Evolutionary conservation across 306 rosid genomes (phyloP).

Genomic region (Vigna angularis): DNA sequence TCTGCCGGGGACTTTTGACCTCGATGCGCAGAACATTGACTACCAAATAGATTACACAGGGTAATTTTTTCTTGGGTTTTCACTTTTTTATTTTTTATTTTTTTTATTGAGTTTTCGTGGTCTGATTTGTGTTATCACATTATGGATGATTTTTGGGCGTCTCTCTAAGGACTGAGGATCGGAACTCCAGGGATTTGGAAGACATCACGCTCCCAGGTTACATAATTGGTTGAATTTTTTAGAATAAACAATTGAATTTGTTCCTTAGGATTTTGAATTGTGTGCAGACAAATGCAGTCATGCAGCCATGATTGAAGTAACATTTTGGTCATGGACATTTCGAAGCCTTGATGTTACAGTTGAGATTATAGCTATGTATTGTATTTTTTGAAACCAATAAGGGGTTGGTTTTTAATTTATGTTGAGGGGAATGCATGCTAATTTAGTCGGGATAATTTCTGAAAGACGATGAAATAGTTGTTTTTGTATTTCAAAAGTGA

Average conservation of each 20-base stretch:
- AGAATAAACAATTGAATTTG: not conserved
- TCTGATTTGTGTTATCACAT: not conserved
- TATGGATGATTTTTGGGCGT: slow-evolving; percentile 20
- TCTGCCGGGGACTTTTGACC: slow-evolving; percentile 69
- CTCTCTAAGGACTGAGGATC: slow-evolving; percentile 56
- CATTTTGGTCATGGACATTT: not conserved
- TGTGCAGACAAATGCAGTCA: not conserved
- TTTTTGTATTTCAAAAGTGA: too few species aligned
- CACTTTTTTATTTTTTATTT: not conserved
- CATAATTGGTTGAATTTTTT: not conserved
- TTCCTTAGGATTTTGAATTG: not conserved
- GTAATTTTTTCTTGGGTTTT: slow-evolving; percentile 46
- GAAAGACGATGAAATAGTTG: too few species aligned
- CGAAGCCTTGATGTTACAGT: not conserved
- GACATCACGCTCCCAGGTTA: slow-evolving; percentile 82
- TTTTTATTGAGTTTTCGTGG: not conserved
- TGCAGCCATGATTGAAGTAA: not conserved
- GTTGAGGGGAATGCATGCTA: not conserved
- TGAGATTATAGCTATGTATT: not conserved
- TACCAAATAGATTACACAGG: slow-evolving; percentile 38
- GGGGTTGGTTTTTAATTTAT: not conserved
- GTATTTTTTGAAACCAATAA: not conserved
- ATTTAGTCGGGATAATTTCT: too few species aligned
- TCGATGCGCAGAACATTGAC: slow-evolving; percentile 65
- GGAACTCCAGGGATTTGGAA: slow-evolving; percentile 61